Evolutionary conservation across 306 rosid species (phyloP).

Genomic region (Cucumis sativus): Cucumber_9930_V3 NC_026660.2:24316001-24316500

Average conservation of each 20-base stretch:
- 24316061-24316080: neutral
- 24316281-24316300: neutral
- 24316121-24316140: neutral
- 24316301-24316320: neutral
- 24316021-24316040: neutral
- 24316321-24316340: neutral
- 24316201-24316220: neutral
- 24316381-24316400: constrained; percentile 62
- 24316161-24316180: no score
- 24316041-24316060: neutral
- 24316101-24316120: neutral
- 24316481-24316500: constrained; percentile 80
- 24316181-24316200: neutral
- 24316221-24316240: neutral
- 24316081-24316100: neutral
- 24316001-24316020: neutral
- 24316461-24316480: constrained; percentile 92
- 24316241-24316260: neutral
- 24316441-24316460: constrained; percentile 56
- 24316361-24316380: constrained; percentile 93
- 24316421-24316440: constrained; percentile 70
- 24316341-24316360: constrained; percentile 15
- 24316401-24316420: constrained; percentile 79
- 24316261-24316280: neutral
- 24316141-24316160: neutral